These are phyloP conservation scores for Nymphaea thermarum DNA, from an alignment of 164 flowering plant genomes.

Conservation along the genomic window DNA sequence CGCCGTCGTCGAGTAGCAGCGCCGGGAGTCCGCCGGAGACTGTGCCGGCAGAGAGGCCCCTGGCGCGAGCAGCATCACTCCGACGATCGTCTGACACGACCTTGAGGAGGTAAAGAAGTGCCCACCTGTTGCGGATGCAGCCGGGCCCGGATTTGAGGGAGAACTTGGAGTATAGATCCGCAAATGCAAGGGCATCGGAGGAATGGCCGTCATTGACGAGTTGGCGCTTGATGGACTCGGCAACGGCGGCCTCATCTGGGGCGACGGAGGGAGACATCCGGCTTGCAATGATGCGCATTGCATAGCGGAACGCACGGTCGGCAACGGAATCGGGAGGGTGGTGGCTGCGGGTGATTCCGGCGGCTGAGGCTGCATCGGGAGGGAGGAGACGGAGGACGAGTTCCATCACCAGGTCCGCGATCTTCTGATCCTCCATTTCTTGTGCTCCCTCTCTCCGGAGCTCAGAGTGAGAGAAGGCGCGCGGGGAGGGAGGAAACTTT, in stretches of 20 bases:
- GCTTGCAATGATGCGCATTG: conserved; percentile 64
- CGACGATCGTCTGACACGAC: conserved; percentile 57
- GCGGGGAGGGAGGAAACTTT: too few relatives aligned
- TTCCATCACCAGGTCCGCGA: conserved; percentile 71
- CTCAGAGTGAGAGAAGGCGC: too few relatives aligned
- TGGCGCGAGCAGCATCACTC: background rate
- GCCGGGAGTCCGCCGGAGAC: conserved; percentile 38
- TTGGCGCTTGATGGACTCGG: conserved; percentile 81
- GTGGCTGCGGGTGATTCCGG: conserved; percentile 3
- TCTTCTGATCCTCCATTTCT: conserved; percentile 44
- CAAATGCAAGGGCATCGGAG: conserved; percentile 72
- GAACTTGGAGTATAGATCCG: conserved; percentile 77
- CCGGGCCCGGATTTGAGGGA: conserved; percentile 61
- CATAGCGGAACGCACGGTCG: conserved; percentile 50
- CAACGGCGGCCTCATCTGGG: conserved; percentile 69
- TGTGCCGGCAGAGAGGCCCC: conserved; percentile 19
- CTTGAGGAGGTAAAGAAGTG: conserved; percentile 77
- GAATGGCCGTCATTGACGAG: conserved; percentile 82
- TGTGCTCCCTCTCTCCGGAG: background rate
- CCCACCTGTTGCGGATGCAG: conserved; percentile 65
- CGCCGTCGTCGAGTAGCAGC: conserved; percentile 15
- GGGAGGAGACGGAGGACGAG: conserved; percentile 56
- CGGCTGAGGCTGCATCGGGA: conserved; percentile 4
- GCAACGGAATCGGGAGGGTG: conserved; percentile 10
- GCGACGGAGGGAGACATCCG: conserved; percentile 81